phyloP scores from a whole-genome alignment of 768 basidiomycete genomes.

The Amanita rimosa region DNA sequence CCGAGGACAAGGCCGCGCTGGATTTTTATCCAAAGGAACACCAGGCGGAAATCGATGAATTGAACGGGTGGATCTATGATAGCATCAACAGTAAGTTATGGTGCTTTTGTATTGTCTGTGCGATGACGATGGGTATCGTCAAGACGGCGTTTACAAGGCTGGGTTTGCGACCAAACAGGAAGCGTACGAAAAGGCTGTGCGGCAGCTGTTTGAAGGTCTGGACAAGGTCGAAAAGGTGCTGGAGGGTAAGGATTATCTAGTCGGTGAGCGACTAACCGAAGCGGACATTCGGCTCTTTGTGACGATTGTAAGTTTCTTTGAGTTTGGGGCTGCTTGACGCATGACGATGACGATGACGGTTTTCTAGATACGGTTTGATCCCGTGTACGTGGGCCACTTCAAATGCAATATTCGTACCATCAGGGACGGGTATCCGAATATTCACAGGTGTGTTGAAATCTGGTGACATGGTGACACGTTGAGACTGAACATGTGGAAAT shows the following conservation, averaged over 20 bases:
- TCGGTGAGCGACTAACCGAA: constrained; percentile 78
- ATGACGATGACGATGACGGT: too few relatives aligned
- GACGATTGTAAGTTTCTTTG: constrained; percentile 59
- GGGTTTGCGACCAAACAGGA: constrained; percentile 78
- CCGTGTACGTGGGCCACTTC: constrained; percentile 86
- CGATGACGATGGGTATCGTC: too few relatives aligned
- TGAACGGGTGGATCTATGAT: constrained; percentile 84
- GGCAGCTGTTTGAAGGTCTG: constrained; percentile 64
- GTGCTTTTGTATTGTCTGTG: not conserved
- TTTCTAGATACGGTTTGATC: constrained; percentile 76
- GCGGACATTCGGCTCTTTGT: constrained; percentile 84
- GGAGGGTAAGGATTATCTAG: constrained; percentile 68
- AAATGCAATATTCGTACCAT: constrained; percentile 87
- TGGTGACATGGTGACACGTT: not conserved
- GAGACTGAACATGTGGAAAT: not conserved
- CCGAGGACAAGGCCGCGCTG: constrained; percentile 49
- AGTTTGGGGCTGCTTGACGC: not conserved
- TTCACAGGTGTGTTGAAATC: constrained; percentile 43
- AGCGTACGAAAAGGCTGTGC: constrained; percentile 74
- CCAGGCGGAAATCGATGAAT: constrained; percentile 64
- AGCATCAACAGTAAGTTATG: constrained; percentile 63
- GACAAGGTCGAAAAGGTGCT: constrained; percentile 75
- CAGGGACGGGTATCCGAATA: constrained; percentile 77
- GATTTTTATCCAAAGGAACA: constrained; percentile 74
- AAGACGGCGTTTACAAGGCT: constrained; percentile 80